A percentile compares a stretch with the other conserved stretches of the same genome.
Conservation (phyloP, 179 eudicot species). For the Beta lomatogona region DNA sequence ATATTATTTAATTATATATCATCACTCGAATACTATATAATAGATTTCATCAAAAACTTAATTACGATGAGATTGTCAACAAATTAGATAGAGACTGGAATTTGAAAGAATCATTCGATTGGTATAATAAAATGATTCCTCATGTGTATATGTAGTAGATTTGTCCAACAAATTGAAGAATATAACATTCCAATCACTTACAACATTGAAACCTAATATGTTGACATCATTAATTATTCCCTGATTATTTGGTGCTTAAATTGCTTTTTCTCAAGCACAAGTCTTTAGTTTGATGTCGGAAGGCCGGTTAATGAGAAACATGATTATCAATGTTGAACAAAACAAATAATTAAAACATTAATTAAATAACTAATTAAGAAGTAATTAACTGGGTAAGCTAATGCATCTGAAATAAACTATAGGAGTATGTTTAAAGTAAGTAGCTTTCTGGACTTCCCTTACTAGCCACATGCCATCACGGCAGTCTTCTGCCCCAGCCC, state of each 20-base stretch:
- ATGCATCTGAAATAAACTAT: conserved; percentile 2
- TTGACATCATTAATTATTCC: conserved; percentile 10
- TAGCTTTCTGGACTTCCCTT: conserved; percentile 11
- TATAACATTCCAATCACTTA: neutral
- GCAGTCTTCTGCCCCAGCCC: neutral
- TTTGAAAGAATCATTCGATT: neutral
- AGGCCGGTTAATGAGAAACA: conserved; percentile 27
- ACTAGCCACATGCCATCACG: conserved; percentile 29
- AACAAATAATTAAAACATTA: conserved; percentile 7
- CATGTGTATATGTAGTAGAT: conserved; percentile 17
- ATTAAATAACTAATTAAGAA: neutral
- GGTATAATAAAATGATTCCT: neutral
- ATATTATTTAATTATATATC: no score
- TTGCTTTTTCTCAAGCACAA: neutral
- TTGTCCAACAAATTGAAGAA: conserved; percentile 9
- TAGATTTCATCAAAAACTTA: no score
- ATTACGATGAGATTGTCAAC: no score
- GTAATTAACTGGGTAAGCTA: neutral
- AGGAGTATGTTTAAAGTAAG: no score
- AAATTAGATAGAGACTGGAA: no score
- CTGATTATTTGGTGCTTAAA: neutral
- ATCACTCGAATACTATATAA: no score
- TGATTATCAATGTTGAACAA: conserved; percentile 4
- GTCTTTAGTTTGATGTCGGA: conserved; percentile 1
- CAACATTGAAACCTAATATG: conserved; percentile 11